Base-by-base conservation (phyloP, 2,329 filamentous ascomycete species). In the Akanthomyces muscarius region DNA sequence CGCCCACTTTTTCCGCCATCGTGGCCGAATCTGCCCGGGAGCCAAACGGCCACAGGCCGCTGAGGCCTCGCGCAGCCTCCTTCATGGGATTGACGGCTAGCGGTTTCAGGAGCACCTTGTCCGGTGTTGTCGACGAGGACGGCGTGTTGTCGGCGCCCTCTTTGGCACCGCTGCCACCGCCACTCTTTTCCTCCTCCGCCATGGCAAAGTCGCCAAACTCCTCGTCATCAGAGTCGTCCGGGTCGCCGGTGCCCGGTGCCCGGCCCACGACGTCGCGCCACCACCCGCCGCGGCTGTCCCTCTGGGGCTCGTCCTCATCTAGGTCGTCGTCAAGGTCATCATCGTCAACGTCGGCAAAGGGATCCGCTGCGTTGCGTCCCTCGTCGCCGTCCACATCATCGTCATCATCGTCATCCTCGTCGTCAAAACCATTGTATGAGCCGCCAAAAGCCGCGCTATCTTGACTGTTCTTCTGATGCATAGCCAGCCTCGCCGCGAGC, bases 401-500 rank as follows among this genome's bases (percentile, higher is more conserved):
- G 8, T 76, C 68, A 67, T 80, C 76, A 13, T 76, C 77, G 23
- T 74, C 80, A 42, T 80, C 82, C 47, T 82, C 84, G 41, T 87
- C 84, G 65, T 83, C 83, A 69, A 89, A 76, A 2, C 75, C 76
- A 28, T 76, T 76, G 28, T 80, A 79, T 8, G 76, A 73, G 3
- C 73, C 73, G 3, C 73, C 73, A 14, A 74, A 73, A 13, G 81
- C 78, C 6, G 82, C 77, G 21, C 78, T 77, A 28, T 79, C 75
- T 25, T 79, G 77, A 52, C 76, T 80, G 67, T 86, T 85, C 74
- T 91, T 89, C 68, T 87, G 86, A 67, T 91, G 89, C 76, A 89
- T 85, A 2, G 91, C 86, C 70, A 98, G 82, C 14, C 93, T 87
- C 14, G 91, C 90, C n/a, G 92, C 93, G n/a, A 98, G 84, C 74